Conservation (phyloP, 768 basidiomycete genomes). For the Clavaria fumosa region DNA sequence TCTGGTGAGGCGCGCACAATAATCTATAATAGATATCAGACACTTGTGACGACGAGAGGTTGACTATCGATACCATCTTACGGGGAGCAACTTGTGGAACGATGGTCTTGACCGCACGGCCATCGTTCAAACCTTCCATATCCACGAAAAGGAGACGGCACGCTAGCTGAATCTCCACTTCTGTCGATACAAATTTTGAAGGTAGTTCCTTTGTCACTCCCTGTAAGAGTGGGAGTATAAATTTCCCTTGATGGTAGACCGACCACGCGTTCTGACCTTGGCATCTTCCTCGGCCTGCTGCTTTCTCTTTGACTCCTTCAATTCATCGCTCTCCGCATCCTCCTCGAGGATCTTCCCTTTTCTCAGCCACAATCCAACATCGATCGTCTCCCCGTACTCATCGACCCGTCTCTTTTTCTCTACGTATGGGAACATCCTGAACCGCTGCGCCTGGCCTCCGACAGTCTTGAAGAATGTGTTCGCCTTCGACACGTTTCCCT, state of each 20-base stretch:
- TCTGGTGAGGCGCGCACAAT: constrained; percentile 64
- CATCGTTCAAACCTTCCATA: constrained; percentile 93
- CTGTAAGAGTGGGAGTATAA: no score
- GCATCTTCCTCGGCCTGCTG: constrained; percentile 66
- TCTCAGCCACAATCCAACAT: constrained; percentile 90
- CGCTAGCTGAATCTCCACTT: constrained; percentile 63
- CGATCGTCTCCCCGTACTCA: constrained; percentile 89
- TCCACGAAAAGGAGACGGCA: constrained; percentile 87
- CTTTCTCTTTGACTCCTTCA: constrained; percentile 50
- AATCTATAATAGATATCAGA: constrained; percentile 35
- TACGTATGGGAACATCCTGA: constrained; percentile 94
- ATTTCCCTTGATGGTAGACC: no score
- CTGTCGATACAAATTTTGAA: constrained; percentile 73
- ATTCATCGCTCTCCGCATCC: constrained; percentile 71
- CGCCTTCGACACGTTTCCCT: constrained; percentile 83
- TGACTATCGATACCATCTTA: constrained; percentile 59
- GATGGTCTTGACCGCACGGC: constrained; percentile 91
- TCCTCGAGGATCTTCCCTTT: constrained; percentile 87
- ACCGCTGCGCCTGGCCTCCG: constrained; percentile 59
- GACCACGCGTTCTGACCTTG: no score
- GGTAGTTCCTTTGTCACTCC: constrained; percentile 72
- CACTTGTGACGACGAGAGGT: not conserved
- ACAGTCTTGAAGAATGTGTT: constrained; percentile 78
- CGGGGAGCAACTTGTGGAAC: constrained; percentile 93
- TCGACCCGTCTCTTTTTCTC: constrained; percentile 88